A percentile compares a stretch with the other conserved stretches of the same genome.
phyloP scores from a whole-genome alignment of 2,329 filamentous ascomycete species.

The Diaporthe sp. region DNA sequence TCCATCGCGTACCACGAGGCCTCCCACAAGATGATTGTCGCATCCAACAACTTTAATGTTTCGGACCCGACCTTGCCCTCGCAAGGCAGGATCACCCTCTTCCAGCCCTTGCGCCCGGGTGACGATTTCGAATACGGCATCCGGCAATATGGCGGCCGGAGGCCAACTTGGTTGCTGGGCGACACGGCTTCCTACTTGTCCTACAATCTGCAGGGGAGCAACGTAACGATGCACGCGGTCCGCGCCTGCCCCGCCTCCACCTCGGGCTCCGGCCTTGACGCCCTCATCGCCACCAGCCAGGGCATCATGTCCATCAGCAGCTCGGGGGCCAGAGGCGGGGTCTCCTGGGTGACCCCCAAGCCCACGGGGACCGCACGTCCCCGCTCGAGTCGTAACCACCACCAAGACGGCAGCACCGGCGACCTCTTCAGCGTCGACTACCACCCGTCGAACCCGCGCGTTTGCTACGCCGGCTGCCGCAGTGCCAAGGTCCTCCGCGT shows the following conservation, averaged over 20 bases:
- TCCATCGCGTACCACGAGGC: slow-evolving; percentile 63
- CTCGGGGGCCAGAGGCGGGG: slow-evolving; percentile 48
- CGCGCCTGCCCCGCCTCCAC: slow-evolving; percentile 61
- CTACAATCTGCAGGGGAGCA: slow-evolving; percentile 35
- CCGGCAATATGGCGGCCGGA: slow-evolving; percentile 43
- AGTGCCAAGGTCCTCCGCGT: slow-evolving; percentile 60
- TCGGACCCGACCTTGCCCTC: slow-evolving; percentile 53
- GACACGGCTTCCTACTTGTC: slow-evolving; percentile 48
- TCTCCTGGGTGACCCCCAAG: slow-evolving; percentile 48
- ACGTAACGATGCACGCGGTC: slow-evolving; percentile 47
- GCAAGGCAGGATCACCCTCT: slow-evolving; percentile 63
- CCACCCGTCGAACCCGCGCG: slow-evolving; percentile 56
- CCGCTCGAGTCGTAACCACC: neutral
- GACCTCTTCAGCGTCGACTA: slow-evolving; percentile 67
- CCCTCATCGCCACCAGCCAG: slow-evolving; percentile 62
- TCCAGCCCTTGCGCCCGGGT: slow-evolving; percentile 52
- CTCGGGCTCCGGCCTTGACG: slow-evolving; percentile 55
- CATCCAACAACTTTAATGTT: slow-evolving; percentile 54
- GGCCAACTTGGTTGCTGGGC: slow-evolving; percentile 56
- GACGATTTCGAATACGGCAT: slow-evolving; percentile 43
- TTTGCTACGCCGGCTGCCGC: slow-evolving; percentile 67
- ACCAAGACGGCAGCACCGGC: slow-evolving; percentile 5
- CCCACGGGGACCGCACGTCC: neutral
- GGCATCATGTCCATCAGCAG: slow-evolving; percentile 59
- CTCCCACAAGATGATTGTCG: slow-evolving; percentile 58